Conservation (phyloP, 495 filamentous ascomycete species). For the Penicillium salamii region DNA sequence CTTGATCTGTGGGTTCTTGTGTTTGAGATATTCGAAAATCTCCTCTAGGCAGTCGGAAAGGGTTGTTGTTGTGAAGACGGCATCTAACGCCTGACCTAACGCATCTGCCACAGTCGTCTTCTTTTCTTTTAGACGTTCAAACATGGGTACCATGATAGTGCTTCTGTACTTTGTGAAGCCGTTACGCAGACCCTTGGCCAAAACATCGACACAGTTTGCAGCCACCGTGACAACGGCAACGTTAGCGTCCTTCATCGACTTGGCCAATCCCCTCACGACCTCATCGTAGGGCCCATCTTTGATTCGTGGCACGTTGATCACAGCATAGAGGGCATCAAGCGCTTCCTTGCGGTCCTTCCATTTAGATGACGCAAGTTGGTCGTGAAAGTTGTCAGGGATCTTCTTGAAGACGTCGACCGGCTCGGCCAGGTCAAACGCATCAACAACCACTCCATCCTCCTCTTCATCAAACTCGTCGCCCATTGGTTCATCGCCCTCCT, state of each 20-base stretch:
- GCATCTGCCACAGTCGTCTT: constrained; percentile 88
- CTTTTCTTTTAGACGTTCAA: constrained; percentile 97
- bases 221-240: constrained; percentile 91
- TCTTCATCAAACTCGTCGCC: constrained; percentile 65
- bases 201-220: constrained; percentile 85
- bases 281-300: constrained; percentile 88
- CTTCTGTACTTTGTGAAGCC: constrained; percentile 78
- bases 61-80: constrained; percentile 75
- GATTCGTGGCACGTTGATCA: constrained; percentile 84
- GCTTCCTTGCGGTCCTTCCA: constrained; percentile 99
- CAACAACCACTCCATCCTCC: constrained; percentile 68
- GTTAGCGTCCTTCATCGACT: constrained; percentile 98
- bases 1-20: constrained; percentile 98
- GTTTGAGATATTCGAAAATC: constrained; percentile 75
- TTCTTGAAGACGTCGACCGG: constrained; percentile 86
- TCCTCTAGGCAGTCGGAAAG: constrained; percentile 87
- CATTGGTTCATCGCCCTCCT: constrained; percentile 43
- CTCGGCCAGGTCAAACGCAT: constrained; percentile 85
- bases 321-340: constrained; percentile 73
- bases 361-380: constrained; percentile 81
- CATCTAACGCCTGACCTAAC: constrained; percentile 78
- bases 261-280: constrained; percentile 76
- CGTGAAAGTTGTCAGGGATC: constrained; percentile 74
- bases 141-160: constrained; percentile 75
- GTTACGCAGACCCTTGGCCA: constrained; percentile 85